Evolutionary conservation across 2,329 filamentous ascomycete species (phyloP).

Genomic region (Byssoonygena ceratinophila): DNA sequence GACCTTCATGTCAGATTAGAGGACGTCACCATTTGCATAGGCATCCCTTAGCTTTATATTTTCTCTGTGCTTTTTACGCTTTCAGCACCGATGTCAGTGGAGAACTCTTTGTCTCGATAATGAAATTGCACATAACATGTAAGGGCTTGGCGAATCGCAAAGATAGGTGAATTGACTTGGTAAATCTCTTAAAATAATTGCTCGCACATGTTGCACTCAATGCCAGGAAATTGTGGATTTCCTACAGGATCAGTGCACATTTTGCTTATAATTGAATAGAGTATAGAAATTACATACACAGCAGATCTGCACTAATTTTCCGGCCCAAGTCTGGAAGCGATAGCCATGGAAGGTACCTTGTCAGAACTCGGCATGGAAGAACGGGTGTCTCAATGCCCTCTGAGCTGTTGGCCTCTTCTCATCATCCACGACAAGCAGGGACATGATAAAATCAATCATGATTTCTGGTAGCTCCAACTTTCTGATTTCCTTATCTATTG

Average conservation of each 20-base stretch:
- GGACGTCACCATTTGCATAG: slow-evolving; percentile 11
- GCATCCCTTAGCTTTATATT: slow-evolving; percentile 1
- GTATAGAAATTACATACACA: too few relatives aligned
- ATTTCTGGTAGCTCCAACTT: slow-evolving; percentile 1
- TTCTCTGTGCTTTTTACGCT: neutral
- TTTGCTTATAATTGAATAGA: too few relatives aligned
- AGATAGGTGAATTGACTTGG: too few relatives aligned
- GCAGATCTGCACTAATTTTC: too few relatives aligned
- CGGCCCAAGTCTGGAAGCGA: too few relatives aligned
- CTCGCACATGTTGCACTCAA: too few relatives aligned
- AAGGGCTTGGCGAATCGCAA: too few relatives aligned
- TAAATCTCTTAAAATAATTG: too few relatives aligned
- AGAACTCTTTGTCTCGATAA: neutral
- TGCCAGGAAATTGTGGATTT: too few relatives aligned
- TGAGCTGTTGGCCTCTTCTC: slow-evolving; percentile 14
- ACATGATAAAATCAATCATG: slow-evolving; percentile 12
- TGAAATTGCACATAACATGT: neutral
- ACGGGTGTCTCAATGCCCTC: slow-evolving; percentile 13
- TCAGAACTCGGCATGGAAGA: slow-evolving; percentile 7
- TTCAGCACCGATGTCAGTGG: neutral
- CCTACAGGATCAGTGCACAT: too few relatives aligned
- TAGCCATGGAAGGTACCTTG: too few relatives aligned
- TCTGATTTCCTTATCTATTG: slow-evolving; percentile 11
- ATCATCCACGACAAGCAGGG: slow-evolving; percentile 11
- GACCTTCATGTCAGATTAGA: slow-evolving; percentile 13